Evolutionary conservation across 495 filamentous ascomycete genomes (phyloP), one percentile per base, ranked within the genome.

Genomic region (Parathielavia hyrcaniae): DNA sequence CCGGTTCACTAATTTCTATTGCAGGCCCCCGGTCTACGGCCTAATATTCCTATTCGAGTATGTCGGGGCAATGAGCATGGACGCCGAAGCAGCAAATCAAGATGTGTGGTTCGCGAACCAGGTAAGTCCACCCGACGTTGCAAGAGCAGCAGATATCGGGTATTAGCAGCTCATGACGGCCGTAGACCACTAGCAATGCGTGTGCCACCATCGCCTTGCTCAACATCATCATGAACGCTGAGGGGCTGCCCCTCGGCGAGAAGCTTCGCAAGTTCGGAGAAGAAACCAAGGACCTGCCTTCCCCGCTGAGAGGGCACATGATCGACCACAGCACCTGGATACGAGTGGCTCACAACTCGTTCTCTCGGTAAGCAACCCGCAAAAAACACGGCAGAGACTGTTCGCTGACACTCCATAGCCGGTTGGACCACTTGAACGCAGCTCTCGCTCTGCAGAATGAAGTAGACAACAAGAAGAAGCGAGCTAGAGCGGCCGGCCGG

Each of bases 21-120:
- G 35, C 55, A 86, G 86, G 22, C 75, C 86, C 63, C 90, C 89
- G 22, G 80, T 90, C 12, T 83, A 90, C 62, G 90, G 91, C 4
- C 69, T 96, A 14, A 84, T 97, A 26, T 95, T 96, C 59, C 80
- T 95, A 6, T 92, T 87, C 64, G 81, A 85, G 58, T 89, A 84
- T 71, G 73, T 81, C 44, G 76, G 82, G 57, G 80, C 86, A 59
- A 63, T 71, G 38, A 80, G 69, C 16, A 55, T 64, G 6, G 65
- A 68, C 13, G 64, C 64, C 23, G 48, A 61, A 1, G 62, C 72
- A 41, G 52, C 61, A 41, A 88, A 85, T 58, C 86, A 88, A 0
- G 74, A 84, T 7, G 70, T 96, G 32, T 98, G 93, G 93, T 97
- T 97, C 72, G 90, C 90, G 14, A 97, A 96, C 64, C 93, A 97